These are phyloP conservation scores for Nigrograna mackinnonii DNA, from an alignment of 2,329 filamentous ascomycete genomes.

Conservation along the genomic window DNA sequence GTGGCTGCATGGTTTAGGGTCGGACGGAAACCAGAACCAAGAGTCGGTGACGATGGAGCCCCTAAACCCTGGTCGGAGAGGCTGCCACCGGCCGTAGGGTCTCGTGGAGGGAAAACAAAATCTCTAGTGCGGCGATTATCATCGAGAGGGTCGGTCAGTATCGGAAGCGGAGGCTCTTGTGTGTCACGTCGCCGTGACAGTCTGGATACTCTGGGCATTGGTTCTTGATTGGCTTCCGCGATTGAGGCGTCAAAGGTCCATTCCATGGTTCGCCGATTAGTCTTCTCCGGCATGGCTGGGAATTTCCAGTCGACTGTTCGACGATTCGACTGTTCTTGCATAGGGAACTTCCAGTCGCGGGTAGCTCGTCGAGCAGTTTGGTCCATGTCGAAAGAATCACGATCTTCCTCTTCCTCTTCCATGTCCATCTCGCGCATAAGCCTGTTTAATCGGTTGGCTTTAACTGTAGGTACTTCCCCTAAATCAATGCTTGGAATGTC, in stretches of 20 bases:
- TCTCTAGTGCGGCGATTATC: constrained; percentile 37
- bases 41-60: constrained; percentile 25
- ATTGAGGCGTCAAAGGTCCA: constrained; percentile 54
- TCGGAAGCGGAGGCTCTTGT: constrained; percentile 32
- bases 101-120: constrained; percentile 38
- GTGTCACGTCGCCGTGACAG: constrained; percentile 36
- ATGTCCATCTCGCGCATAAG: constrained; percentile 48
- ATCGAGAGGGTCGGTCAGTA: constrained; percentile 14
- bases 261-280: constrained; percentile 49
- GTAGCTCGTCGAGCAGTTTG: constrained; percentile 43
- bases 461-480: constrained; percentile 58
- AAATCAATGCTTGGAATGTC: constrained; percentile 47
- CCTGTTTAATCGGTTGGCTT: constrained; percentile 57
- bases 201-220: constrained; percentile 26
- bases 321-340: constrained; percentile 20
- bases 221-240: constrained; percentile 40
- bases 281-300: constrained; percentile 25
- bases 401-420: constrained; percentile 41
- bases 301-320: constrained; percentile 37
- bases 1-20: constrained; percentile 46
- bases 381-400: constrained; percentile 28
- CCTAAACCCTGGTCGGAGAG: constrained; percentile 16
- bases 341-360: constrained; percentile 57
- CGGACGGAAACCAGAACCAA: constrained; percentile 42
- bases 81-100: constrained; percentile 14